Evolutionary conservation across 441 rosid genomes (phyloP), one percentile per base, ranked within the genome.

Genomic region (Corymbia citriodora): DNA sequence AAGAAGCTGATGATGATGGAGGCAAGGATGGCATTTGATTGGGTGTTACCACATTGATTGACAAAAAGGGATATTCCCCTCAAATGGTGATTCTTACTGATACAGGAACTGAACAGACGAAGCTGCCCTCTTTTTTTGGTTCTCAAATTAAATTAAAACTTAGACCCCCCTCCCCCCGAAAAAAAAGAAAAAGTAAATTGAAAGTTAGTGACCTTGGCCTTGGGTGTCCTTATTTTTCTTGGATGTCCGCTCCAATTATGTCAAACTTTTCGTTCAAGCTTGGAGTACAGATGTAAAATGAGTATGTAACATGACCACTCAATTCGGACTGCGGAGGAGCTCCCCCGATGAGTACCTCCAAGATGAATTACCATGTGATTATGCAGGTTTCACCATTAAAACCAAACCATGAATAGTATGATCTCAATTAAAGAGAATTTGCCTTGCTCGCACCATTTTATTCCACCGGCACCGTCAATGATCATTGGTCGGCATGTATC

Each of bases 401-500:
- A 74, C 81, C 25, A 3, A 18, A 70, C 81, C 81, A 33, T 33
- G 25, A 72, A 0, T 17, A 10, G 81, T 18, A 33, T 33, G 81
- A 8, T 70, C 74, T 68, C 48, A 4, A 33, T 18, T 5, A 2
- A 72, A 72, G 81, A 72, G 45, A 17, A 33, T 72, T 70, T 3
- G 48, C 48, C 18, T 72, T 72, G 81, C 81, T 72, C 81, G 25
- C 25, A 2, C 81, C 48, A 10, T 72, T 33, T 36, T 33, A 17
- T 72, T 33, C 48, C 0, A 0, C 81, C 8, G 13, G 45, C 0
- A 0, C 27, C 8, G 2, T 33, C 81, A 18, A 14, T 72, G 81
- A n/a, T 25, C 8, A 5, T 33, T 23, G 25, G 7, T 70, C 48
- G 25, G 8, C 48, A 19, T 2, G 81, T 1, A 33, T 72, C 40